These are phyloP conservation scores for Emmonsia crescens DNA, from an alignment of 2,329 filamentous ascomycete genomes.

Conservation along the genomic window DNA sequence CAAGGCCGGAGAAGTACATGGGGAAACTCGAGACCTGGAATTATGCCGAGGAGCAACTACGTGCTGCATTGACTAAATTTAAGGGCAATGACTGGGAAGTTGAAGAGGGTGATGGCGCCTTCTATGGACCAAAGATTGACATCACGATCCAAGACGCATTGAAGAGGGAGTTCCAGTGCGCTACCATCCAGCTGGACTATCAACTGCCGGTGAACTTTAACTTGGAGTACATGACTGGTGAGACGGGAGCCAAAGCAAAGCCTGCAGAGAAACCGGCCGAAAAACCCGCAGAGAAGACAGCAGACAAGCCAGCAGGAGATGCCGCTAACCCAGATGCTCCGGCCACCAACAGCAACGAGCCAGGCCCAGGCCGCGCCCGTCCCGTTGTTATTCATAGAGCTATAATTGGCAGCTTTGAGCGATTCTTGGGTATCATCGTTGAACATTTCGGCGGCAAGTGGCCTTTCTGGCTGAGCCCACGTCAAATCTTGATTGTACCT, in stretches of 20 bases:
- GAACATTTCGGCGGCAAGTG: slow-evolving; percentile 44
- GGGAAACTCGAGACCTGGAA: slow-evolving; percentile 83
- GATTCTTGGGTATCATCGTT: slow-evolving; percentile 41
- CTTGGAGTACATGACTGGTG: slow-evolving; percentile 71
- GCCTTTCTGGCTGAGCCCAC: slow-evolving; percentile 44
- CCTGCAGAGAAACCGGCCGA: slow-evolving; percentile 32
- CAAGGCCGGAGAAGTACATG: slow-evolving; percentile 77
- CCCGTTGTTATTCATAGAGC: slow-evolving; percentile 43
- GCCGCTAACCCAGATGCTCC: slow-evolving; percentile 26
- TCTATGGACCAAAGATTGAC: slow-evolving; percentile 98
- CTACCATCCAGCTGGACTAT: slow-evolving; percentile 91
- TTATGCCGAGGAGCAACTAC: slow-evolving; percentile 70
- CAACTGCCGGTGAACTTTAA: slow-evolving; percentile 77
- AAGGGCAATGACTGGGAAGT: slow-evolving; percentile 68
- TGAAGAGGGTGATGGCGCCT: slow-evolving; percentile 91
- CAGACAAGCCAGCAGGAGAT: slow-evolving; percentile 35
- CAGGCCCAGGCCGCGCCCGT: slow-evolving; percentile 34
- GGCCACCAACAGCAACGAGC: slow-evolving; percentile 24
- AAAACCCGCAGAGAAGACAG: background rate
- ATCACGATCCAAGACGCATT: slow-evolving; percentile 87
- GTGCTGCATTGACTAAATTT: slow-evolving; percentile 69
- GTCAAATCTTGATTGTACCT: slow-evolving; percentile 40
- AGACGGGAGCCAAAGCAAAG: slow-evolving; percentile 40
- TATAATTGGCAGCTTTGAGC: slow-evolving; percentile 41
- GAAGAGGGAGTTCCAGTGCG: slow-evolving; percentile 74